Base-by-base conservation (phyloP, 352 stramenopile species). In the Phytophthora aleatoria region DNA sequence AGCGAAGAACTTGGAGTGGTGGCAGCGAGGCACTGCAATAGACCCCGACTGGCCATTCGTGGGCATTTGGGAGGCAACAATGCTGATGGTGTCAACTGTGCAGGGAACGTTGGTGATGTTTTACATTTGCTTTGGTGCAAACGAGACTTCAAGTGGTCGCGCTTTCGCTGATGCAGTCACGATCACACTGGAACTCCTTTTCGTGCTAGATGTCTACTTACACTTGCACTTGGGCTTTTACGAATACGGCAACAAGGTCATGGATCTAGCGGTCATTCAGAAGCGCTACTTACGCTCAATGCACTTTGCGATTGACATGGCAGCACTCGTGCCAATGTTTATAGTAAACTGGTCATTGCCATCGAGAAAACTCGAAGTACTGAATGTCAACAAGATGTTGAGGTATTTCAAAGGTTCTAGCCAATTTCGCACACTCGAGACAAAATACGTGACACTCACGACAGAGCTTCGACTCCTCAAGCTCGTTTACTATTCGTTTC, bases 241-340 rank as follows among this genome's bases (percentile, higher is more conserved):
- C 56, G 68, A 83, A 39, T 89, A 80, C 28, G 81, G 79, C 30
- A 89, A 90, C 61, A 90, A 90, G 47, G 66, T 89, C 4, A 87
- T 86, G 74, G 71, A 83, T 55, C 27, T 79, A 11, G 39, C 39
- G 0, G 38, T 61, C 3, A 86, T 90, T 54, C 73, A 71, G 26
- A 27, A 41, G 1, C 75, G 78, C 9, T 90, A 89, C 48, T 53
- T 87, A 28, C 50, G 49, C 8, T 89, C 81, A 0, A 33, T 36
- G 2, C 45, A 67, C 7, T 88, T 90, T 51, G 38, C 45, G 0
- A 62, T 90, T 27, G 81, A 90, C 47, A 52, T 84, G 16, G 36
- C 70, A 20, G 69, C 81, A 27, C 43, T 87, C 0, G 15, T 85
- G 0, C 79, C 81, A 13, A 31, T 90, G 1, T 79, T 82, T 35